Conservation (phyloP, 495 filamentous ascomycete genomes). For the Neurospora terricola region DNA sequence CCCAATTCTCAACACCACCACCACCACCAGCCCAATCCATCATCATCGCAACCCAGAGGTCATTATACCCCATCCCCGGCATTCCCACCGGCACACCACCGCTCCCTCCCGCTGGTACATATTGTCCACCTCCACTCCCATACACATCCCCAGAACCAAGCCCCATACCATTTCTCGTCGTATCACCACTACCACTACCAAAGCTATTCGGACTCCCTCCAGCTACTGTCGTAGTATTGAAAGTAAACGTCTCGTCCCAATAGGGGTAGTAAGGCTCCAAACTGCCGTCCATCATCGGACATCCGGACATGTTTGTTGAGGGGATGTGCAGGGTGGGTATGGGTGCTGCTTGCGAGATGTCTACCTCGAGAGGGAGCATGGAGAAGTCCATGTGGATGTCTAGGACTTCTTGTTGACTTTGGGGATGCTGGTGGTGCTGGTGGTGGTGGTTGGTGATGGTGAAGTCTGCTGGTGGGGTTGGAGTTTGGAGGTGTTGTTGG, state of each 20-base stretch:
- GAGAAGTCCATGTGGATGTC: neutral
- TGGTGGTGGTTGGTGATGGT: neutral
- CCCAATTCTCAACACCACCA: neutral
- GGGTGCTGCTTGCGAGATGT: neutral
- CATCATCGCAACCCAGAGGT: conserved; percentile 16
- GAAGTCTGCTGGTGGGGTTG: neutral
- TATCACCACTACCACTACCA: neutral
- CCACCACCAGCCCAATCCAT: conserved; percentile 8
- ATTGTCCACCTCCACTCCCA: neutral
- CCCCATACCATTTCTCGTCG: neutral
- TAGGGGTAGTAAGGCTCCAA: conserved; percentile 28
- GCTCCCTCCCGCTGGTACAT: neutral
- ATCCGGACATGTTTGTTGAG: conserved; percentile 11
- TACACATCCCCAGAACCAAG: no score
- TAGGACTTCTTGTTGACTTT: neutral
- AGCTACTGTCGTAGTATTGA: neutral
- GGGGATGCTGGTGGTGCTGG: neutral
- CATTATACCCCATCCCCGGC: conserved; percentile 10
- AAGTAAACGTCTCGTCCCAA: conserved; percentile 28
- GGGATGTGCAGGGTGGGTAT: conserved; percentile 1
- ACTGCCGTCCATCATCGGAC: conserved; percentile 39
- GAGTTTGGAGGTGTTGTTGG: neutral
- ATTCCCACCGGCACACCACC: conserved; percentile 26
- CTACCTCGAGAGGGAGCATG: neutral
- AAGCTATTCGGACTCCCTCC: neutral